Evolutionary conservation across 345 rosid species (phyloP), one percentile per base, ranked within the genome.

Genomic region (Laguncularia racemosa): DNA sequence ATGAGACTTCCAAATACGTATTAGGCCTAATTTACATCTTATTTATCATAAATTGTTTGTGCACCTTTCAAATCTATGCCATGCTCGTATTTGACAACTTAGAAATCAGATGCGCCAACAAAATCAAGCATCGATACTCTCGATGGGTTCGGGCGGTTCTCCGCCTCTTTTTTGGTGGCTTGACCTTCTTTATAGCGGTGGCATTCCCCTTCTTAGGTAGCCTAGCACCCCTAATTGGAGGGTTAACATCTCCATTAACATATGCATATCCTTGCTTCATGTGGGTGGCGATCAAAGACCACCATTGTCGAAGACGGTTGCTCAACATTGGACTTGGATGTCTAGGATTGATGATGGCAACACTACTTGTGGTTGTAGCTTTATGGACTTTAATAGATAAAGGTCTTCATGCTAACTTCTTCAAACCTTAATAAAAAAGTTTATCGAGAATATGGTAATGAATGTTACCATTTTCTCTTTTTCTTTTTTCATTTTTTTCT

Each of bases 71-170:
- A 68, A 72, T 81, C 64, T 81, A 79, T 2, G 84, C 78, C 13
- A 78, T 84, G 84, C 82, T 73, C 1, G 76, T 62, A 28, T 77
- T 84, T 20, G 88, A 81, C 79, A 79, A 75, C 59, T 20, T 81
- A 16, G 82, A 81, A 58, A 55, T 67, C 13, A 20, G 28, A 7
- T 79, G 71, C 59, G 7, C 28, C 6, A 1, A 20, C 69, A 63
- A 11, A 13, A 77, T 62, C 59, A 62, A 54, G 16, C 57, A 26
- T 21, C 62, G 46, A 9, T 75, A 81, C 50, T 45, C 77, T 0
- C 3, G 18, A 23, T 18, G 63, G 71, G 71, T 71, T 48, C 81
- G 84, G 0, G 16, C 48, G 0, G 53, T 57, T 16, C 14, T 77
- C 7, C 67, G 77, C 13, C 46, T 75, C 14, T 66, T 77, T 20